Base-by-base conservation (phyloP, 2,329 filamentous ascomycete genomes). In the Fusarium proliferatum region DNA sequence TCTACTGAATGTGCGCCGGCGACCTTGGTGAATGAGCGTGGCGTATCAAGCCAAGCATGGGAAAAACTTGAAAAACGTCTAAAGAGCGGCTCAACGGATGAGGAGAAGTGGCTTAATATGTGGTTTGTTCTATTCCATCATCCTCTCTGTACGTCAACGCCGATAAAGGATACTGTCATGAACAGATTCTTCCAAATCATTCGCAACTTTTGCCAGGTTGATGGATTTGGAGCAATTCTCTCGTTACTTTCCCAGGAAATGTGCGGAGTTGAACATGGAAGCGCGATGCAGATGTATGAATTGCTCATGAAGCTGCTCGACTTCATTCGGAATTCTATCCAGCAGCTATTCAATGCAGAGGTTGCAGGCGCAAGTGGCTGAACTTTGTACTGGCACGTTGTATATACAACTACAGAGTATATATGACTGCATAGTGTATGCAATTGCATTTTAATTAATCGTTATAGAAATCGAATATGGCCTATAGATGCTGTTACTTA, bases 361-460 rank as follows among this genome's bases (percentile, higher is more conserved):
- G n/a, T 23, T 23, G n/a, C 9, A 43, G 15, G 13, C 41, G n/a
- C 41, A 23, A 23, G 15, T 43, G n/a, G n/a, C 41, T 43, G 12
- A 43, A 6, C 9, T 43, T 43, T 16, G 38, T 30, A 30, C 11
- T 30, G 30, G 30, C 30, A 12, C 0, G 30, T 30, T 12, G 10
- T 39, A 21, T 39, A 39, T 8, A 12, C 5, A 13, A 11, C 19
- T 39, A 30, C 3, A 30, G 30, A 30, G 30, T 30, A 30, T 30
- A 2, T 4, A 12, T 11, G 30, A 30, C 30, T 2, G 1, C 30
- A 30, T 30, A 4, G 1, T 30, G 30, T 30, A 30, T 4, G 30
- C 30, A 30, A 30, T 30, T 2, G 1, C 30, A 30, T 30, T 11
- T 2, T 30, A 2, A 30, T 30, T 30, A 11, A 30, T 30, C 30